These are phyloP conservation scores for Closterium sp. DNA, from an alignment of 139 green algal species.

Conservation along the genomic window DNA sequence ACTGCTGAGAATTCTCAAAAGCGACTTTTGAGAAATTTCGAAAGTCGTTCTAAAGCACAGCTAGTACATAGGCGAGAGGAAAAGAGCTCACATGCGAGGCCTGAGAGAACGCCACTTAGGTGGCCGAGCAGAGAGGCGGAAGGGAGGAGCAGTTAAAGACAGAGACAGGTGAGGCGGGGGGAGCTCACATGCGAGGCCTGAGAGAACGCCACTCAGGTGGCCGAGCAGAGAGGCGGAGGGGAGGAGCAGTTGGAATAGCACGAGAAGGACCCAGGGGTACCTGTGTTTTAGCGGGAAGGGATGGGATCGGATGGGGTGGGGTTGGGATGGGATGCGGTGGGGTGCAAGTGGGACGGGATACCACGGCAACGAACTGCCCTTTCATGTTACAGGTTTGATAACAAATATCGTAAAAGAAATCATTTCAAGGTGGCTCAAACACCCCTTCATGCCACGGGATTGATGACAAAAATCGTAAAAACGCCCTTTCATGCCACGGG, in stretches of 20 bases:
- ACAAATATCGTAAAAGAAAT: no score
- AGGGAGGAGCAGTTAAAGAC: constrained; percentile 65
- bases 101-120: not conserved
- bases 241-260: constrained; percentile 72
- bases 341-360: not conserved
- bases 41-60: no score
- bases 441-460: no score
- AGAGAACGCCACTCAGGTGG: not conserved
- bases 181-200: not conserved
- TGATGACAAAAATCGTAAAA: no score
- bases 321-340: not conserved
- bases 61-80: no score
- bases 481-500: no score
- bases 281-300: not conserved
- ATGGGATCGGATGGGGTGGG: not conserved
- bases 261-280: constrained; percentile 63
- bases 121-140: not conserved
- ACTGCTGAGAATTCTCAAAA: no score
- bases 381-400: no score
- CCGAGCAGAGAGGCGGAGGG: constrained; percentile 40
- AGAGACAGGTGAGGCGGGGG: no score
- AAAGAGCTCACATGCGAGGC: not conserved
- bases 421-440: no score
- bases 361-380: no score
- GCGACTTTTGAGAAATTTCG: no score